These are phyloP conservation scores for Lactarius quietus DNA, from an alignment of 768 basidiomycete genomes.

Conservation along the genomic window DNA sequence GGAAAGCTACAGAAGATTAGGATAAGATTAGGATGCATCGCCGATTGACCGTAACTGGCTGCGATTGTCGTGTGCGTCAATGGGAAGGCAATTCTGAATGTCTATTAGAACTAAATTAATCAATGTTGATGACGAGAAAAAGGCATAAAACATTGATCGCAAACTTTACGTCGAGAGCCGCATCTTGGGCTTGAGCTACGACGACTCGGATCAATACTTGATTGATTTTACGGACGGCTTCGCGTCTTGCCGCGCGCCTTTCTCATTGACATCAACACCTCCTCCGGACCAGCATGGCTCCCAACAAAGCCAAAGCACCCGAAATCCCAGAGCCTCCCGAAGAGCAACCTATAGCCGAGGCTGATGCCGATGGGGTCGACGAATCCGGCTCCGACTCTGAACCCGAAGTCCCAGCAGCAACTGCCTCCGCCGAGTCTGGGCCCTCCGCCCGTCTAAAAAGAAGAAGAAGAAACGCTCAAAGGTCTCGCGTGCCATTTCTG, in stretches of 20 bases:
- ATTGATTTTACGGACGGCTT: too few relatives aligned
- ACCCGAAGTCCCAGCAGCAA: slow-evolving; percentile 1
- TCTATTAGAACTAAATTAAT: too few relatives aligned
- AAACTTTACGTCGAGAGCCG: too few relatives aligned
- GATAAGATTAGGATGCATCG: too few relatives aligned
- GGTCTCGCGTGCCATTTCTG: slow-evolving; percentile 48
- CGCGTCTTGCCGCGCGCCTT: neutral
- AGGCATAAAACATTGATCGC: too few relatives aligned
- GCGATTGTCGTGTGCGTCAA: too few relatives aligned
- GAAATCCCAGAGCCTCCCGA: slow-evolving; percentile 1
- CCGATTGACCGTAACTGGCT: too few relatives aligned
- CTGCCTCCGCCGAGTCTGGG: slow-evolving; percentile 28
- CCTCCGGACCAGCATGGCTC: slow-evolving; percentile 9
- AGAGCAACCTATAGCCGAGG: neutral
- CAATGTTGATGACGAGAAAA: too few relatives aligned
- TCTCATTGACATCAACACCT: neutral
- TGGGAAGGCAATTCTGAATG: too few relatives aligned
- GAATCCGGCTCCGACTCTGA: slow-evolving; percentile 14
- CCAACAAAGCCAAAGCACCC: slow-evolving; percentile 12
- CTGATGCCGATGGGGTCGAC: slow-evolving; percentile 8
- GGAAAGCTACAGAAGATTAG: too few relatives aligned
- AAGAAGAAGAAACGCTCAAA: slow-evolving; percentile 91
- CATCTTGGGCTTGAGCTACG: too few relatives aligned
- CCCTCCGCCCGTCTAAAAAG: slow-evolving; percentile 56
- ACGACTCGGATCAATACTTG: too few relatives aligned